Evolutionary conservation across 805 yeast species (phyloP).

Genomic region (Kodamaea nitidulidarum): DNA sequence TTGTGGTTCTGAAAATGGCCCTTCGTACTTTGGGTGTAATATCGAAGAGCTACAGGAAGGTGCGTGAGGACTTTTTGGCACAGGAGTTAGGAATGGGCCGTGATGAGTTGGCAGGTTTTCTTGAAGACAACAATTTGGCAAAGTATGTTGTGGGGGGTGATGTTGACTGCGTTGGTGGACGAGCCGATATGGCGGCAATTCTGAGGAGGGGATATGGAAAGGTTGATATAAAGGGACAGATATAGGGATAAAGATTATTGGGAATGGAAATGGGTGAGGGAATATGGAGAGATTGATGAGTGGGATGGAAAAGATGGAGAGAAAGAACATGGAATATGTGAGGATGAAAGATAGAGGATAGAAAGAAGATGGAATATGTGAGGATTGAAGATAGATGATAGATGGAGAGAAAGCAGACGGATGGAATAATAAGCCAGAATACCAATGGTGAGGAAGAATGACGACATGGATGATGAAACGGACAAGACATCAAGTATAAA

Average conservation of each 20-base stretch:
- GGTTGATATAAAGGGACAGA: conserved; percentile 90
- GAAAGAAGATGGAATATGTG: too few relatives aligned
- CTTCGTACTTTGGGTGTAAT: conserved; percentile 53
- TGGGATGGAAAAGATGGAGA: too few relatives aligned
- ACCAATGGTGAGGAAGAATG: too few relatives aligned
- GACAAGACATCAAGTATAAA: too few relatives aligned
- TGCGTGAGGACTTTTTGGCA: conserved; percentile 35
- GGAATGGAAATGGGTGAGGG: too few relatives aligned
- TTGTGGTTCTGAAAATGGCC: conserved; percentile 56
- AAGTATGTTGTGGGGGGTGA: conserved; percentile 19
- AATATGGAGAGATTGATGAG: too few relatives aligned
- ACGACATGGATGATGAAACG: too few relatives aligned
- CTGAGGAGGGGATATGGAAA: conserved; percentile 42
- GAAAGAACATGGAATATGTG: too few relatives aligned
- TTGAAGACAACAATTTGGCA: conserved; percentile 36
- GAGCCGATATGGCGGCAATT: conserved; percentile 31
- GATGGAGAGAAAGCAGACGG: too few relatives aligned
- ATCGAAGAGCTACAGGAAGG: conserved; percentile 51
- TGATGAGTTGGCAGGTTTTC: conserved; percentile 35
- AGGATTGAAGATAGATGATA: too few relatives aligned
- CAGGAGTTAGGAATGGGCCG: conserved; percentile 38
- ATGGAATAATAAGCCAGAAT: too few relatives aligned
- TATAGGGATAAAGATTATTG: conserved; percentile 25
- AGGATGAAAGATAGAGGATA: too few relatives aligned
- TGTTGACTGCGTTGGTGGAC: conserved; percentile 31